Evolutionary conservation across 352 stramenopile genomes (phyloP), one percentile per base, ranked within the genome.

Genomic region (Phytophthora colocasiae): DNA sequence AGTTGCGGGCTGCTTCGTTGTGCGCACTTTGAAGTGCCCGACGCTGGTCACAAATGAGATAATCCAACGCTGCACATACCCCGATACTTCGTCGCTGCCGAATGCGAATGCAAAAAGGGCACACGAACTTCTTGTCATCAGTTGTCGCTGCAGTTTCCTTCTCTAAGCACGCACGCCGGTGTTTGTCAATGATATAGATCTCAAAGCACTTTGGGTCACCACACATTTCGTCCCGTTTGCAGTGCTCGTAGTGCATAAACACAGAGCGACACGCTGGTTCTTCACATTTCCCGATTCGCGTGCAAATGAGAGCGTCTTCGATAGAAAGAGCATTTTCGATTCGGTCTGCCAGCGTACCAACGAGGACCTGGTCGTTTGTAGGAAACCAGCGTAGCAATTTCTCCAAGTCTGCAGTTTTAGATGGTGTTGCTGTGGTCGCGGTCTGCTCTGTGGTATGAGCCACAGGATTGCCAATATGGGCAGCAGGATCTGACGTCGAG

Each of bases 51-150:
- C 38, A 66, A 14, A 80, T 78, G 8, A 79, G 34, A 60, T 77
- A 49, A 50, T 80, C 67, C 22, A 77, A 38, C 19, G 69, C 72
- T 15, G 46, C 53, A 43, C 57, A 63, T 8, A 73, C 50, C 10
- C 69, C 73, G 34, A 78, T 45, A 38, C 52, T 76, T 32, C 72
- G 64, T 47, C 75, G 47, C 62, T 80, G 68, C 1, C 47, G 54
- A 43, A 83, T 74, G 27, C 73, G 71, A 59, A 82, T 67, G 47
- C 78, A 86, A 69, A 86, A 80, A 14, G 75, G 71, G 51, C 78
- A 82, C 45, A 69, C 52, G 10, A 43, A 38, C 43, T 27, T 50
- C 41, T 68, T 71, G n/a, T 17, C 52, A 47, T 66, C 49, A 24
- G 5, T 34, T 19, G 44, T n/a, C 27, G 43, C 11, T 2, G 63